These are phyloP conservation scores for Phytophthora tubulina DNA, from an alignment of 352 stramenopile genomes.

Conservation along the genomic window DNA sequence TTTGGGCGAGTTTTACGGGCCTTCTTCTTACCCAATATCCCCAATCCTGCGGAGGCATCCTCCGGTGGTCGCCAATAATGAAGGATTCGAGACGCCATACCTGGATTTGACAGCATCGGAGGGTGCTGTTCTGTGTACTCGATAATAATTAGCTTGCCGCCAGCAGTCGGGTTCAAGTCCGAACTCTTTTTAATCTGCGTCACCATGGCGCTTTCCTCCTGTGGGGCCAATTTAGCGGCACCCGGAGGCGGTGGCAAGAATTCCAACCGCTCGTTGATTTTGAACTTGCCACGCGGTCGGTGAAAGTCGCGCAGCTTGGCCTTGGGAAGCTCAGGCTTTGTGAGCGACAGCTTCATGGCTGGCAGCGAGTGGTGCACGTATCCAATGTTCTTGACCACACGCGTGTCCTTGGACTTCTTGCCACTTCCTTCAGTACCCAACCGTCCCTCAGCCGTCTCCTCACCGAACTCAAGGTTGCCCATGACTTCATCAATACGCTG, in stretches of 20 bases:
- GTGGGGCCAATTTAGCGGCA: conserved; percentile 51
- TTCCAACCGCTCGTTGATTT: conserved; percentile 82
- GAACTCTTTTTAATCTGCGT: conserved; percentile 92
- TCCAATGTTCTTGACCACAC: conserved; percentile 88
- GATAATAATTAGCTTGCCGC: conserved; percentile 82
- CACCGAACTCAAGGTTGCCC: conserved; percentile 80
- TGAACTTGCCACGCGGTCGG: conserved; percentile 85
- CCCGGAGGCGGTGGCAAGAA: conserved; percentile 60
- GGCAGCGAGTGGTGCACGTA: conserved; percentile 87
- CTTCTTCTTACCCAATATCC: conserved; percentile 78
- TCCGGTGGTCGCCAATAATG: conserved; percentile 87
- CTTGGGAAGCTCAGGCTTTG: conserved; percentile 87
- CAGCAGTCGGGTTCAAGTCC: conserved; percentile 78
- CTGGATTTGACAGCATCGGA: conserved; percentile 82
- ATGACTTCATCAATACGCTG: conserved; percentile 86
- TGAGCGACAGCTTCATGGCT: conserved; percentile 89
- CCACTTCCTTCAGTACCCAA: conserved; percentile 71
- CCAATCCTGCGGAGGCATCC: conserved; percentile 44
- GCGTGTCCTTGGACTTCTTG: conserved; percentile 87
- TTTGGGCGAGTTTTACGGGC: conserved; percentile 73
- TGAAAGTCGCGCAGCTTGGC: conserved; percentile 86
- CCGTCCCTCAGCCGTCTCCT: conserved; percentile 73
- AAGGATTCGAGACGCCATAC: conserved; percentile 86
- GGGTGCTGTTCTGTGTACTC: conserved; percentile 89
- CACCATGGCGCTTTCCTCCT: conserved; percentile 77